Evolutionary conservation across 2,329 filamentous ascomycete species (phyloP).

Genomic region (Fusarium pseudograminearum): DNA sequence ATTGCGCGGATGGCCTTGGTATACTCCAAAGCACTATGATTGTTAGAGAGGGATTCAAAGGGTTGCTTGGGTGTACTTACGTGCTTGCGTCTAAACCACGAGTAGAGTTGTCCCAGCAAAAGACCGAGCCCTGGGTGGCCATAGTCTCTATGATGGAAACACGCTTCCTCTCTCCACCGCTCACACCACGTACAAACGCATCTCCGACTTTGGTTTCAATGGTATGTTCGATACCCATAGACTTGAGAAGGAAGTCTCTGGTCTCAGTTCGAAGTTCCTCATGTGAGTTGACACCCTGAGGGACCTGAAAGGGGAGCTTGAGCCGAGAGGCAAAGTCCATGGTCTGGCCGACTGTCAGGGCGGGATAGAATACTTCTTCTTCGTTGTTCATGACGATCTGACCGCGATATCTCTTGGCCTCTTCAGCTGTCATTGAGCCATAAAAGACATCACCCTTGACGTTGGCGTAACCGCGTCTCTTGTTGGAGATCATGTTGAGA

Average conservation of each 20-base stretch:
- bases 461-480: slow-evolving; percentile 67
- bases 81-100: slow-evolving; percentile 74
- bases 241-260: slow-evolving; percentile 67
- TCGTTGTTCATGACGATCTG: slow-evolving; percentile 79
- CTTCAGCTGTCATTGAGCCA: slow-evolving; percentile 63
- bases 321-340: slow-evolving; percentile 75
- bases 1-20: slow-evolving; percentile 71
- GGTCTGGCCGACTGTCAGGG: slow-evolving; percentile 77
- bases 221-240: slow-evolving; percentile 70
- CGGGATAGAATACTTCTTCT: slow-evolving; percentile 73
- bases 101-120: slow-evolving; percentile 76
- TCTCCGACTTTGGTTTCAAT: slow-evolving; percentile 75
- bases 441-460: slow-evolving; percentile 71
- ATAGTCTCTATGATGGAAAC: slow-evolving; percentile 76
- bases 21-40: slow-evolving; percentile 66
- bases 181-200: slow-evolving; percentile 74
- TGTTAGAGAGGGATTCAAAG: not conserved
- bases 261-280: slow-evolving; percentile 61
- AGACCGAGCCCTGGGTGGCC: slow-evolving; percentile 68
- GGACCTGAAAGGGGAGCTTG: slow-evolving; percentile 65
- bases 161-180: slow-evolving; percentile 76
- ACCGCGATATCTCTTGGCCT: slow-evolving; percentile 62
- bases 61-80: slow-evolving; percentile 44
- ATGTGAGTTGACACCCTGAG: slow-evolving; percentile 55
- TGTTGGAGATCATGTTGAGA: slow-evolving; percentile 76